Conservation (phyloP, 257 asterid genomes). For the Solanum pinnatisectum region DNA sequence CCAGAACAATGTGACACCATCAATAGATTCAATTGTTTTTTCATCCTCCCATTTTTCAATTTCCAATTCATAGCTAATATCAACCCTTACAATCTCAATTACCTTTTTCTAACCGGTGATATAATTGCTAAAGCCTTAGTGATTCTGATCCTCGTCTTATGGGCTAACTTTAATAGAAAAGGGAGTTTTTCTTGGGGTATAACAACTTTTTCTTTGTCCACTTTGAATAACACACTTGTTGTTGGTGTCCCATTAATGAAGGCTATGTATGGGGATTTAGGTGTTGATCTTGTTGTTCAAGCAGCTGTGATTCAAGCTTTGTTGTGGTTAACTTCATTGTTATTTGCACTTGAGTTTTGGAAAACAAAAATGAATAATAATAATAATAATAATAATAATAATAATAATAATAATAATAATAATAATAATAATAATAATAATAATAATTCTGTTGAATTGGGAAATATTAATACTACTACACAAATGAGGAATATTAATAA, state of each 20-base stretch:
- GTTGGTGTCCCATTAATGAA: constrained; percentile 28
- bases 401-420: no score
- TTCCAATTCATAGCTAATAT: constrained; percentile 13
- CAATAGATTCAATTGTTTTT: constrained; percentile 16
- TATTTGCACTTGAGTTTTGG: constrained; percentile 14
- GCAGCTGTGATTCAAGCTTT: constrained; percentile 15
- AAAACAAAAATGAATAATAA: not conserved
- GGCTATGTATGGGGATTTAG: constrained; percentile 27
- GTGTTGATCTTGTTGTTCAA: constrained; percentile 22
- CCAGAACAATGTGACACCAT: constrained; percentile 18
- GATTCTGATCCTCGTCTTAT: not conserved
- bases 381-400: no score
- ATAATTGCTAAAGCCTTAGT: constrained; percentile 1
- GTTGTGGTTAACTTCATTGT: constrained; percentile 11
- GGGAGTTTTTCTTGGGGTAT: constrained; percentile 13
- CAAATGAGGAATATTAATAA: not conserved
- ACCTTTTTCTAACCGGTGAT: not conserved
- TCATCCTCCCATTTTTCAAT: constrained; percentile 18
- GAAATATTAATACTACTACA: not conserved
- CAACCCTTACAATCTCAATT: constrained; percentile 10
- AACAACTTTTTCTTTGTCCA: constrained; percentile 16
- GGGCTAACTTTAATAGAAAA: constrained; percentile 8
- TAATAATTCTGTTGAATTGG: not conserved
- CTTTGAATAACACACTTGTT: constrained; percentile 19
- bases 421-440: no score